Evolutionary conservation across 345 rosid species (phyloP), one percentile per base, ranked within the genome.

Genomic region (Eucalyptus cloeziana): DNA sequence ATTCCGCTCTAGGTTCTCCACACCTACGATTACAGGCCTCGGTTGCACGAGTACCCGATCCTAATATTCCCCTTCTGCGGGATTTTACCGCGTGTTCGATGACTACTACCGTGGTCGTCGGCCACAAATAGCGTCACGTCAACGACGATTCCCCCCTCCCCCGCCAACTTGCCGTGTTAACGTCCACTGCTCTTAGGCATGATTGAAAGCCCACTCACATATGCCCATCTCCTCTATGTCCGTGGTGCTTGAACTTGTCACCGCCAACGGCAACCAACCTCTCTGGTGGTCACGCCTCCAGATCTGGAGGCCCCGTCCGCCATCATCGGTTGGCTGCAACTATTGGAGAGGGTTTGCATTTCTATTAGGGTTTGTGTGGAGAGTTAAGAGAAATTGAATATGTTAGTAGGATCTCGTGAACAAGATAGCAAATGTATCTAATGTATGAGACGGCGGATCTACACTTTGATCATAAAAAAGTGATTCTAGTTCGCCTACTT

Each of bases 21-120:
- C 54, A 87, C 85, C 6, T 94, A 92, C 49, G 79, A 86, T 21
- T 94, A 97, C 87, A 93, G 69, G 25, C 86, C 90, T 1, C 37
- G 56, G 40, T 50, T 93, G 60, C 94, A 94, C 54, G 90, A 87
- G 45, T 49, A 90, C 31, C 43, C 91, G 17, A 45, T 95, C 45
- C 85, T 92, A 43, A 43, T 43, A 43, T 43, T 43, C 44, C 44
- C 44, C 44, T 43, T 6, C 44, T 44, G 45, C 45, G 45, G 45
- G 45, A 44, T 44, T 44, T 44, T 44, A 44, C 45, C 45, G 45
- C 45, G 7, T 44, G 45, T 44, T 8, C 45, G 45, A 44, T 44
- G 45, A 44, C 45, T 30, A 60, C 67, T n/a, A 25, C 67, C n/a
- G 67, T 25, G 5, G 67, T 60, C 13, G 15, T 5, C 30, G 13